Conservation (phyloP, 148 eudicot species). For the Rhododendron simsii region DNA sequence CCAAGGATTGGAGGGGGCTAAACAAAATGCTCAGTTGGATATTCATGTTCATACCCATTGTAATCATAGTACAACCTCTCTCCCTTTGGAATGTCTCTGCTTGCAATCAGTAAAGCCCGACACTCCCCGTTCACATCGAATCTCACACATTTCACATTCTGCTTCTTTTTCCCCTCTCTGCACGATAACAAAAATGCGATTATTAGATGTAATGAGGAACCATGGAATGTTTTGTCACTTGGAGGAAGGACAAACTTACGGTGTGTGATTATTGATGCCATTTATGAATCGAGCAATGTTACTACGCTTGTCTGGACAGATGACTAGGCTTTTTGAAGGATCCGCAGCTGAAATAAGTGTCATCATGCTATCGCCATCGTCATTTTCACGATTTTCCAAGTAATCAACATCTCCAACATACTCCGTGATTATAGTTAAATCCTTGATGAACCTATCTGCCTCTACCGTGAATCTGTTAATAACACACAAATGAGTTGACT, state of each 20-base stretch:
- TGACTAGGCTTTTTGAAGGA: conserved; percentile 69
- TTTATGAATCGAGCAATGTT: conserved; percentile 96
- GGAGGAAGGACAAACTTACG: conserved; percentile 40
- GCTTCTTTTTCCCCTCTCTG: conserved; percentile 96
- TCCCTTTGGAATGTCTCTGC: conserved; percentile 84
- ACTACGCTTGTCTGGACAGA: conserved; percentile 90
- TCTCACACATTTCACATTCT: conserved; percentile 89
- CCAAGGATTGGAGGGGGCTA: conserved; percentile 14
- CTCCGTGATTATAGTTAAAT: conserved; percentile 87
- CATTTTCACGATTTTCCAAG: conserved; percentile 69
- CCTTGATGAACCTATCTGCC: conserved; percentile 74
- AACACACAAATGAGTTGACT: background rate
- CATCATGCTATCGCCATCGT: conserved; percentile 98
- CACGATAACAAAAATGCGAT: conserved; percentile 4
- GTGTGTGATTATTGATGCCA: conserved; percentile 89
- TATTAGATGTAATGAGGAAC: background rate
- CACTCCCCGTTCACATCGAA: conserved; percentile 76
- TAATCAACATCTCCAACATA: conserved; percentile 97
- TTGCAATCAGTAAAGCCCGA: conserved; percentile 76
- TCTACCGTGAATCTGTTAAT: conserved; percentile 78
- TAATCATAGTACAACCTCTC: conserved; percentile 89
- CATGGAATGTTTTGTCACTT: background rate
- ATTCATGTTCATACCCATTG: conserved; percentile 87
- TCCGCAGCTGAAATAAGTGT: conserved; percentile 65
- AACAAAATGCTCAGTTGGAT: conserved; percentile 93